Conservation (phyloP, 2,329 filamentous ascomycete species). For the Fusarium floridanum region DNA sequence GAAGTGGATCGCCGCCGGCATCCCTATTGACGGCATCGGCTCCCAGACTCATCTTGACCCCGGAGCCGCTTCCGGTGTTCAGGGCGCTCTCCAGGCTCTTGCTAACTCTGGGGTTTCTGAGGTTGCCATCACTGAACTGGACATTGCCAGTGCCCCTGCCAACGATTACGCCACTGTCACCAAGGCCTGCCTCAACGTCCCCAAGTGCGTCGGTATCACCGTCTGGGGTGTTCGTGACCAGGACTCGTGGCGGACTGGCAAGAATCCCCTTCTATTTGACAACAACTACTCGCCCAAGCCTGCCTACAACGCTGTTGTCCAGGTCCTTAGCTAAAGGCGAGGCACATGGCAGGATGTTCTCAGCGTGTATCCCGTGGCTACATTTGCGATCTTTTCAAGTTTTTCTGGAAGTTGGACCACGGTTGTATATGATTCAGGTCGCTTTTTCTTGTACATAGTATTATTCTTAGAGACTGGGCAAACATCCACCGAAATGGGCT, state of each 20-base stretch:
- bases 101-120: slow-evolving; percentile 65
- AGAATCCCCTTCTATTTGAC: neutral
- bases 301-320: neutral
- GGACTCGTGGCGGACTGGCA: neutral
- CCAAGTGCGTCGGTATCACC: slow-evolving; percentile 75
- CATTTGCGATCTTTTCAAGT: neutral
- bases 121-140: slow-evolving; percentile 76
- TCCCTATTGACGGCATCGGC: slow-evolving; percentile 58
- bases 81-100: slow-evolving; percentile 65
- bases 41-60: slow-evolving; percentile 53
- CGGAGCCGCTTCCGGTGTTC: slow-evolving; percentile 63
- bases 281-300: neutral
- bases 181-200: slow-evolving; percentile 68
- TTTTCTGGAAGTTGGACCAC: neutral
- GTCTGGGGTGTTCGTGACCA: slow-evolving; percentile 68
- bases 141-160: slow-evolving; percentile 70
- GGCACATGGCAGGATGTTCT: neutral
- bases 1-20: slow-evolving; percentile 71
- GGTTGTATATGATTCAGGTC: neutral
- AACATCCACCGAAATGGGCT: too few species aligned
- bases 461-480: neutral
- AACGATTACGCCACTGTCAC: slow-evolving; percentile 70
- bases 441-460: neutral
- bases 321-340: neutral
- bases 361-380: neutral